Evolutionary conservation across 2,329 filamentous ascomycete species (phyloP), one percentile per base, ranked within the genome.

Genomic region (Xylaria sp.): DNA sequence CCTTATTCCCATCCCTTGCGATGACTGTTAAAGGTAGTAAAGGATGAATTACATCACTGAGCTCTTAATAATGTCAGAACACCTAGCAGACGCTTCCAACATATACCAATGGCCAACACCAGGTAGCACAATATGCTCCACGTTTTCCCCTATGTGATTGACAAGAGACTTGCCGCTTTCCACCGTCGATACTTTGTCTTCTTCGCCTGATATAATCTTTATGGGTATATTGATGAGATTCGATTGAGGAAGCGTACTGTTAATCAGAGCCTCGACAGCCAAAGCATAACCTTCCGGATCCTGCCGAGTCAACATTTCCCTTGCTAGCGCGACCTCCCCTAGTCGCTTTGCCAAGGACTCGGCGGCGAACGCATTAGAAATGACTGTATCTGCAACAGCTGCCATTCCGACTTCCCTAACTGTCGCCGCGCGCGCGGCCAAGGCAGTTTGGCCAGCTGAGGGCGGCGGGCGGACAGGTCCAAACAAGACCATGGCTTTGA

Each of bases 231-330:
- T 50, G 5, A 50, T 50, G 28, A 13, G 9, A 7, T 18, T 23
- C 13, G 30, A 25, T 50, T 28, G 10, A 18, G 46, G 46, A 30
- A 50, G 25, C 6, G 46, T 50, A 9, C 46, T 50, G 46, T 30
- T 50, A 6, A 50, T 30, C n/a, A 50, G 46, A 50, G 46, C 46
- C 46, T 50, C 25, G 23, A 50, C 28, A 30, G 46, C 46, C 18
- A 50, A 30, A 6, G 46, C 46, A 10, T 50, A 50, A 18, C 46
- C 46, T 50, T 30, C 23, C 9, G 46, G 46, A 18, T 50, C 15
- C 23, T 50, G 46, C 13, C 46, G 46, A 18, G 46, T 50, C 46
- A 50, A 50, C 46, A 50, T 50, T 18, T 50, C 46, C 12, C 46
- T 50, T 50, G 46, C 46, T 9, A 50, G 46, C 15, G 46, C 46